Evolutionary conservation across 331 rosid species (phyloP), one percentile per base, ranked within the genome.

Genomic region (Pyracantha coccinea): DNA sequence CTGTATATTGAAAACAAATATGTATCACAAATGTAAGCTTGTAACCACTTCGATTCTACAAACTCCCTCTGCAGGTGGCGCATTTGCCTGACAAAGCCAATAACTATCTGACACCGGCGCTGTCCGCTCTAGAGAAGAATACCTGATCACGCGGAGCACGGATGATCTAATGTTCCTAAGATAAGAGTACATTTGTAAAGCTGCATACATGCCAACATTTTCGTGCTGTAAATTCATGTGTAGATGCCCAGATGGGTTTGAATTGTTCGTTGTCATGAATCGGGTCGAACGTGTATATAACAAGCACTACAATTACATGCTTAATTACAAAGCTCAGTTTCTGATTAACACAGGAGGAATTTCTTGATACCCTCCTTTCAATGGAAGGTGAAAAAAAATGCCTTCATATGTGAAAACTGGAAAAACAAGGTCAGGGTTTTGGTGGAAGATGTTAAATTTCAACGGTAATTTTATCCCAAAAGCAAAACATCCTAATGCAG

Each of bases 31-130:
- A 45, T 45, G 4, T 35, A 21, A 62, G 12, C 78, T 63, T 75
- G 61, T 59, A 71, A 61, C 73, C 20, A 53, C 50, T 53, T 53
- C n/a, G 50, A 29, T 41, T 67, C 62, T 60, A 35, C 28, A 29
- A 33, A 35, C 68, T 71, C 60, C 66, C 29, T 75, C 41, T 74
- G 79, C 88, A 94, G 99, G 97, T 94, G 33, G 99, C 97, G 16
- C 97, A 94, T 87, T 85, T 92, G 88, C 99, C 97, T 4, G 97
- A 94, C 87, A 92, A 94, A 88, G 99, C 99, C 80, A 94, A 94
- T 79, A 94, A 94, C 86, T 94, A 94, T 81, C 77, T 94, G 87
- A 85, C 97, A 14, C 99, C 99, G 15, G 97, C 99, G 55, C 86
- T 94, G 8, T 92, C 97, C 7, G 97, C 85, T 81, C 78, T 94